Conservation (phyloP, 352 stramenopile genomes). For the Saprolegnia diclina region DNA sequence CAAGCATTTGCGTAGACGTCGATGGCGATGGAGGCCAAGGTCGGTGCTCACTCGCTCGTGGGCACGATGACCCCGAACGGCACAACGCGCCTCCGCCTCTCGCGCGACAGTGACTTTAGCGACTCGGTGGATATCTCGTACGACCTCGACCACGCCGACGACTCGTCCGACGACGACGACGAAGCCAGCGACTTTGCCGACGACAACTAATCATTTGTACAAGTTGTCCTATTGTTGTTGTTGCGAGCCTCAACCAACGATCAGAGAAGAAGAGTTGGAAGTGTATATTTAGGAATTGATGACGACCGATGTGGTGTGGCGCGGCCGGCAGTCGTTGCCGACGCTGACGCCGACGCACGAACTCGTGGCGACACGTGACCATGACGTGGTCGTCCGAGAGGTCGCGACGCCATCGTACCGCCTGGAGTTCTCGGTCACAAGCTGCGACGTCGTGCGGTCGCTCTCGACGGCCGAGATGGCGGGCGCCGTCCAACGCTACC, state of each 20-base stretch:
- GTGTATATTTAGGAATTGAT: background rate
- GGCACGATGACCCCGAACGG: background rate
- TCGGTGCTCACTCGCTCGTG: background rate
- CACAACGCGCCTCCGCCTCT: background rate
- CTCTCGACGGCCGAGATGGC: constrained; percentile 1
- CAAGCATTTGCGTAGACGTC: background rate
- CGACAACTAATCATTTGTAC: background rate
- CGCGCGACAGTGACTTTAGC: background rate
- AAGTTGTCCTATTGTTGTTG: background rate
- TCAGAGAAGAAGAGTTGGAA: too few species aligned
- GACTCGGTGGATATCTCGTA: background rate
- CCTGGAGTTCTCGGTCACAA: background rate
- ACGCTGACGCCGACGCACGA: background rate
- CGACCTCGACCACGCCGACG: background rate
- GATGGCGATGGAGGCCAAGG: background rate
- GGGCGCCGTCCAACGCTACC: background rate
- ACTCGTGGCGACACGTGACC: too few species aligned
- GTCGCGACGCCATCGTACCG: background rate
- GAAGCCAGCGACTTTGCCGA: background rate
- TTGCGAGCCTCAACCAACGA: too few species aligned
- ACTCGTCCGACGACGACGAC: background rate
- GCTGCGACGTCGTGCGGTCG: background rate
- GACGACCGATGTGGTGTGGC: background rate
- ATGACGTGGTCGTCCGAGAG: background rate
- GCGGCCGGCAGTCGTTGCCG: background rate